These are phyloP conservation scores for Nadsonia fulvescens DNA, from an alignment of 805 yeast genomes.

Conservation along the genomic window DNA sequence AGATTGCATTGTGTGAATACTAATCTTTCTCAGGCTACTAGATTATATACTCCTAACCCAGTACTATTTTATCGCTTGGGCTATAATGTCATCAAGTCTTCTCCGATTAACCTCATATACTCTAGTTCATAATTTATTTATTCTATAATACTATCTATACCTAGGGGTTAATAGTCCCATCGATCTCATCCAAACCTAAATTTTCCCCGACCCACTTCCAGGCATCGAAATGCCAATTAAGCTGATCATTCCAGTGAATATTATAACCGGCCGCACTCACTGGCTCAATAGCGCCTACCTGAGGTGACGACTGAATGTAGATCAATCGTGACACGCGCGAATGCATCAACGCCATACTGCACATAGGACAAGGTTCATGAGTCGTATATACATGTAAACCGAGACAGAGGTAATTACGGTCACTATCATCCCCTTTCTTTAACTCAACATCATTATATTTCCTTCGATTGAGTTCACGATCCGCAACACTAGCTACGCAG, in stretches of 20 bases:
- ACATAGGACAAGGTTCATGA: slow-evolving; percentile 95
- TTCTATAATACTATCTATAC: background rate
- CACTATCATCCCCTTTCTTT: slow-evolving; percentile 6
- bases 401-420: slow-evolving; percentile 46
- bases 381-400: slow-evolving; percentile 68
- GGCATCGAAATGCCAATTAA: slow-evolving; percentile 79
- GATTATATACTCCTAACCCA: background rate
- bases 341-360: slow-evolving; percentile 88
- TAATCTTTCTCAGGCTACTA: slow-evolving; percentile 1
- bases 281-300: slow-evolving; percentile 38
- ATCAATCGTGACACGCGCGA: slow-evolving; percentile 61
- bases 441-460: slow-evolving; percentile 3
- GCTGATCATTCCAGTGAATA: slow-evolving; percentile 52
- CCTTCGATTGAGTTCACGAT: slow-evolving; percentile 28
- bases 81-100: slow-evolving; percentile 2
- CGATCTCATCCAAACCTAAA: slow-evolving; percentile 1
- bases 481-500: slow-evolving; percentile 50
- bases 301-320: slow-evolving; percentile 31
- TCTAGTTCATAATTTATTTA: slow-evolving; percentile 4
- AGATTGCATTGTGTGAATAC: slow-evolving; percentile 1
- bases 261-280: slow-evolving; percentile 49
- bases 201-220: slow-evolving; percentile 37
- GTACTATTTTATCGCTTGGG: slow-evolving; percentile 4
- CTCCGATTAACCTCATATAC: slow-evolving; percentile 4
- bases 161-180: background rate